Base-by-base conservation (phyloP, 768 basidiomycete genomes). In the Mycena rebaudengoi region DNA sequence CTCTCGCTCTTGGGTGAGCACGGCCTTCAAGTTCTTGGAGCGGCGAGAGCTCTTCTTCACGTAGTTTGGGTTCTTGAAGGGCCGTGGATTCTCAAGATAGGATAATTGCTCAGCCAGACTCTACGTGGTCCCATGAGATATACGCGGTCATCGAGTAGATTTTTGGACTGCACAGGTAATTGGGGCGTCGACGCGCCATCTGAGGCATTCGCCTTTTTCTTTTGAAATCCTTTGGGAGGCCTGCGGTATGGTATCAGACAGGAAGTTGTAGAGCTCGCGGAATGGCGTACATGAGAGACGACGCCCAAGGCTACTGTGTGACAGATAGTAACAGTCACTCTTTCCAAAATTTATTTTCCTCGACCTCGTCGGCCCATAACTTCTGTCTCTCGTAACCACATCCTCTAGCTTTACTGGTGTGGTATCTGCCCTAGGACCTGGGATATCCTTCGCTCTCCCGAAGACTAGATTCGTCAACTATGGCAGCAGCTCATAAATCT, bases 1-100 rank as follows among this genome's bases (percentile, higher is more conserved):
- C 68, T 95, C 94, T 6, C 91, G 85, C 71, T 95, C 94, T 66
- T 92, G 90, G 1, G 85, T 84, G 21, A 95, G 80, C 2, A 95
- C 88, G 3, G 87, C 82, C 76, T 95, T 95, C 70, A 94, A 73
- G 67, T 93, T 92, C 80, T 92, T 94, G 21, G 91, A 86, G 21
- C 92, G 83, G 8, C 92, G 82, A 11, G 26, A 91, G 7, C 83
- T 70, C 68, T 92, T 92, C 76, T 90, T 92, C 7, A 80, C 81
- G 69, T 92, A 91, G 26, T 81, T 74, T 0, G 86, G 82, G 67
- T 89, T 92, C 76, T 95, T 95, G 81, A 95, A 95, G 0, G 92
- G 90, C 0, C 90, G 84, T 0, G 90, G 88, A 26, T 75, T 75
- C 59, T 92, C 85, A 3, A 91, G 78, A 69, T 90, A 91, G 0